Percentiles rank a stretch among this genome's conserved stretches.
Evolutionary conservation across 371 early-diverging fungal species (phyloP).

Genomic region (Capillidium heterosporum): DNA sequence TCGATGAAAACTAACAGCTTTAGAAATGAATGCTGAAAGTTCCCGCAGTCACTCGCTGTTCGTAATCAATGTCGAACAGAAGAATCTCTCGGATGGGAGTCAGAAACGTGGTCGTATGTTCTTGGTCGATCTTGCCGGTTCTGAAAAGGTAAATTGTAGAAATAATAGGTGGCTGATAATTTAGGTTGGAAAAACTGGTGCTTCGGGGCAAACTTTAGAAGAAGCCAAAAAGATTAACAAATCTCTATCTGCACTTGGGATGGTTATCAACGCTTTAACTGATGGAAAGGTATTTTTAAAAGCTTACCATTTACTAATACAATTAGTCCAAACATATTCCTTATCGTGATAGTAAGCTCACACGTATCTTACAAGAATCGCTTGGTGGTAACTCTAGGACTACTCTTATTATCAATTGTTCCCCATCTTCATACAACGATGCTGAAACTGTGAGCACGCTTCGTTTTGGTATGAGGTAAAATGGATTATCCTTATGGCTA

Average conservation of each 20-base stretch:
- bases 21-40: constrained; percentile 90
- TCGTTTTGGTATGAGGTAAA: constrained; percentile 80
- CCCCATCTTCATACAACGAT: constrained; percentile 89
- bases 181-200: constrained; percentile 87
- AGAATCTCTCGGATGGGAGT: constrained; percentile 70
- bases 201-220: constrained; percentile 94
- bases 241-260: constrained; percentile 91
- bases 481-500: not conserved
- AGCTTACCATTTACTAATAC: constrained; percentile 6
- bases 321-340: constrained; percentile 82
- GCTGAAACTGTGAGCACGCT: constrained; percentile 89
- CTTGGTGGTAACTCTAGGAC: constrained; percentile 95
- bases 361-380: constrained; percentile 95
- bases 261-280: constrained; percentile 95
- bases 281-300: constrained; percentile 51
- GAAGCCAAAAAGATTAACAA: constrained; percentile 99
- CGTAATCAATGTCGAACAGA: constrained; percentile 83
- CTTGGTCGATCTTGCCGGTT: constrained; percentile 98
- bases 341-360: constrained; percentile 96
- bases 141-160: constrained; percentile 58
- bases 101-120: constrained; percentile 79
- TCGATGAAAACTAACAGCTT: not conserved
- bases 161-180: not conserved
- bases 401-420: constrained; percentile 92
- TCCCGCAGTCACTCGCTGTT: constrained; percentile 96